Base-by-base conservation (phyloP, 2,329 filamentous ascomycete species). In the Pestalotiopsis sp. region DNA sequence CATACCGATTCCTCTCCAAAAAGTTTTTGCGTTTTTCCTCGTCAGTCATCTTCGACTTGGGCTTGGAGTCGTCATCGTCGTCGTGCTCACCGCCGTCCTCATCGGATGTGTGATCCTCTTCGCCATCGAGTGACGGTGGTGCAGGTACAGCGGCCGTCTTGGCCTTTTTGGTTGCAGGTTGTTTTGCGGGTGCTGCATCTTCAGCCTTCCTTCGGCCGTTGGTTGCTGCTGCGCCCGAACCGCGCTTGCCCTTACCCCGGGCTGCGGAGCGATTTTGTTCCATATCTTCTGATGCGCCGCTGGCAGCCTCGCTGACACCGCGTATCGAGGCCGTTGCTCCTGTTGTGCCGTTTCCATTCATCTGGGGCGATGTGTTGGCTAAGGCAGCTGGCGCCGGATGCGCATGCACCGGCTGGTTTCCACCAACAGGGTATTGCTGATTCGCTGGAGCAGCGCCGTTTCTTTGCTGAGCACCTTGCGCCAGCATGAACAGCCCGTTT, bases 21-120 rank as follows among this genome's bases (percentile, higher is more conserved):
- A 99, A 99, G 79, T 98, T 99, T 83, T 97, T 97, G 57, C 96
- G 89, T 85, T 99, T 99, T 84, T 99, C 96, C 77, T 98, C 96
- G 68, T 98, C 96, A 0, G 95, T 98, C 94, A 98, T 97, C 85
- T 97, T 98, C 0, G 80, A 77, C 80, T 90, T 92, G 57, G 85
- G 84, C 75, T 91, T 89, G 56, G 85, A 83, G 62, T 88, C 84
- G 38, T 85, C 86, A 5, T 88, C 85, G 64, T 88, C 86, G 61
- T 85, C 66, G 82, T 84, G 70, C 75, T 75, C 70, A 4, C 87
- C 84, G 4, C 59, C 59, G 3, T 87, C 83, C 4, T 89, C 85
- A 1, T 89, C 87, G 0, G 83, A 84, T n/a, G 86, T 84, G 27
- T 83, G 84, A 4, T 86, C 81, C 66, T 78, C 77, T 13, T 80